Evolutionary conservation across 371 early-diverging fungal genomes (phyloP).

Genomic region (Saksenaea oblongispora): DNA sequence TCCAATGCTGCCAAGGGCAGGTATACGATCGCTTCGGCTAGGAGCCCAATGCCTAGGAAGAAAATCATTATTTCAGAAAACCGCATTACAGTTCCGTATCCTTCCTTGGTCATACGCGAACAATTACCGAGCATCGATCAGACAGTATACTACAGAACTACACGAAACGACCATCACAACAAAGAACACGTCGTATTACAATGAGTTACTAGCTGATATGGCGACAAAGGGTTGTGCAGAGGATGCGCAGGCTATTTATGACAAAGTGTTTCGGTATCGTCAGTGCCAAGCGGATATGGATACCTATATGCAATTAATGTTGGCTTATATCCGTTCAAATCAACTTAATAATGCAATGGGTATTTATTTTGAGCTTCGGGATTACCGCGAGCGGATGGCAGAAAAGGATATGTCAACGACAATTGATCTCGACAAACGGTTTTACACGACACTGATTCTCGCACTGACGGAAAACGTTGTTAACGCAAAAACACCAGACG

Average conservation of each 20-base stretch:
- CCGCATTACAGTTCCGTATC: too few relatives aligned
- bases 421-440: slow-evolving; percentile 24
- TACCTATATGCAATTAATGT: slow-evolving; percentile 27
- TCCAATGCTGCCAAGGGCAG: too few relatives aligned
- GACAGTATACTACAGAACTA: too few relatives aligned
- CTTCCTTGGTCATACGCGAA: too few relatives aligned
- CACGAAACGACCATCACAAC: too few relatives aligned
- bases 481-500: slow-evolving; percentile 3
- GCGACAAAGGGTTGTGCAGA: slow-evolving; percentile 31
- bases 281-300: slow-evolving; percentile 19
- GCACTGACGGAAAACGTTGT: not conserved
- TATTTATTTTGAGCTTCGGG: slow-evolving; percentile 24
- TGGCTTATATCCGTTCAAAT: slow-evolving; percentile 29
- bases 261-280: slow-evolving; percentile 29
- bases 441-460: slow-evolving; percentile 28
- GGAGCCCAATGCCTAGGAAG: too few relatives aligned
- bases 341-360: slow-evolving; percentile 25
- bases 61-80: too few relatives aligned
- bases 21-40: too few relatives aligned
- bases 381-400: slow-evolving; percentile 19
- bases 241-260: slow-evolving; percentile 43
- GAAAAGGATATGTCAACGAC: not conserved
- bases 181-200: slow-evolving; percentile 14
- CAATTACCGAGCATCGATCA: too few relatives aligned
- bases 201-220: slow-evolving; percentile 30